Base-by-base conservation (phyloP, 371 early-diverging fungal genomes). In the Mucor velutinosus region DNA sequence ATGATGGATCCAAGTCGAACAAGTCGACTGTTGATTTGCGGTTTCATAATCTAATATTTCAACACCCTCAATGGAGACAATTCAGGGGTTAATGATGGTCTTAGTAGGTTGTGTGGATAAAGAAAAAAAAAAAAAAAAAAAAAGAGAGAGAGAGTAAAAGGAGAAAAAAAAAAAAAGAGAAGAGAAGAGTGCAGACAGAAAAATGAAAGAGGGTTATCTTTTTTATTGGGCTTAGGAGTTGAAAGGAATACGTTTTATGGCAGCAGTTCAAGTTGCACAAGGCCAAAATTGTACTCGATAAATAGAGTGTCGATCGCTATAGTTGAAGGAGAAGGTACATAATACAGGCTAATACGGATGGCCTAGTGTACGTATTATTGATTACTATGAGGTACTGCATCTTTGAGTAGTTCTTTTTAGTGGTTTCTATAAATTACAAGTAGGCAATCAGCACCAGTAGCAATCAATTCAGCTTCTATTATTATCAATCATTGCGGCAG, bases 1-100 rank as follows among this genome's bases (percentile, higher is more conserved):
- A 69, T n/a, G 25, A 73, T 35, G 7, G 66, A 73, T 19, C 65
- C 27, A n/a, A 73, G 62, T 47, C 69, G 65, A 58, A 65, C 25
- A 8, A 65, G 17, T 55, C 69, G 65, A 53, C 58, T 56, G 15
- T 68, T 72, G 30, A 70, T n/a, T 47, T 70, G 60, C 37, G 65
- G 45, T 56, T 62, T 67, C 72, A 71, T 67, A 21, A 21, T 35
- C 7, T 47, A 27, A 27, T 53, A 14, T 53, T 53, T 12, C 8
- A 53, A 25, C 23, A 47, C 47, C 53, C 53, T 21, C 27, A 27
- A 12, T 27, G 12, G 37, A 35, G 2, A 35, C 4, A 27, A 53
- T 53, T 53, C 53, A 53, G 53, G 53, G 53, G 53, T 27, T 25
- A 15, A 12, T 25, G 8, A 33, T 33, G 3, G 25, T 11, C 7